Evolutionary conservation across 192 early-diverging fungal species (phyloP).

Genomic region (Umbelopsis vinacea): DNA sequence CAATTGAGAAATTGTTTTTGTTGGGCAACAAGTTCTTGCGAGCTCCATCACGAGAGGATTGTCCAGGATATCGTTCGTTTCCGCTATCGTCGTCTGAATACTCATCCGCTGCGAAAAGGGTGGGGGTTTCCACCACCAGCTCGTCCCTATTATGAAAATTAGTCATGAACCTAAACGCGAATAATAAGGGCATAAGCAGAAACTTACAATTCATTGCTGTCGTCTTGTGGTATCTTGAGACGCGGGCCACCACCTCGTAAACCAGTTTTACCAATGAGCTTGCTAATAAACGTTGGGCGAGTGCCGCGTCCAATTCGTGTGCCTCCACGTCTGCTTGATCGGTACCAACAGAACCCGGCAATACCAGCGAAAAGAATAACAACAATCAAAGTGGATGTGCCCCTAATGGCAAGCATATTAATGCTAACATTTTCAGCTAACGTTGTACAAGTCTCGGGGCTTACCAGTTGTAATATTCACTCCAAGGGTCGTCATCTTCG

Average conservation of each 20-base stretch:
- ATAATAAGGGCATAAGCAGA: background rate
- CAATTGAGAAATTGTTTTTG: background rate
- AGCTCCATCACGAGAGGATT: background rate
- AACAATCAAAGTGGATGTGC: constrained; percentile 27
- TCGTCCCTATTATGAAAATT: constrained; percentile 44
- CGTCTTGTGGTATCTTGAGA: constrained; percentile 25
- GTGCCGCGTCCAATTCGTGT: background rate
- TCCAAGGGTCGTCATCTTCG: constrained; percentile 22
- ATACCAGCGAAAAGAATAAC: constrained; percentile 24
- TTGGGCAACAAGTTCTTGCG: background rate
- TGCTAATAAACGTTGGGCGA: background rate
- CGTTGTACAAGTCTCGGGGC: background rate
- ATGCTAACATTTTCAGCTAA: background rate
- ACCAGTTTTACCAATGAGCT: constrained; percentile 1
- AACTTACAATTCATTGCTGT: constrained; percentile 40
- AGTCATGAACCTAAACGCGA: background rate
- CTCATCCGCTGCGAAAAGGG: constrained; percentile 30
- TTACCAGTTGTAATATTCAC: constrained; percentile 27
- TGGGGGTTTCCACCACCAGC: constrained; percentile 45
- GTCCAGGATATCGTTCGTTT: background rate
- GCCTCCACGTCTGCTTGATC: background rate
- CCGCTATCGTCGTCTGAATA: constrained; percentile 28
- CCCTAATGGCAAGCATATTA: constrained; percentile 1
- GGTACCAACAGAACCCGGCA: constrained; percentile 33
- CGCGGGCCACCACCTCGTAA: background rate